Conservation (phyloP, 2,329 filamentous ascomycete genomes). For the Uncinocarpus reesii region DNA sequence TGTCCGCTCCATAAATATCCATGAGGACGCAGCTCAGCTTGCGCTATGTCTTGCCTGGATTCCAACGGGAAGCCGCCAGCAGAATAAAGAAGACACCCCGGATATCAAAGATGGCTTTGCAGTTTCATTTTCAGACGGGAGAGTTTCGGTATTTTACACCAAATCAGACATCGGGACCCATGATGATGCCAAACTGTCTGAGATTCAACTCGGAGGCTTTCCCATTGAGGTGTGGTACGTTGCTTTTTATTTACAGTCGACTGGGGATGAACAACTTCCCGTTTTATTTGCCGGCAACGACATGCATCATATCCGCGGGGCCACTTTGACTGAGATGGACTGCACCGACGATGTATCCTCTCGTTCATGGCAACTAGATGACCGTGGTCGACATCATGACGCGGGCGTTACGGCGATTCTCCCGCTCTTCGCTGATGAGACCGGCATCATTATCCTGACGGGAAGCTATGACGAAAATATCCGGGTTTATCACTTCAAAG, state of each 20-base stretch:
- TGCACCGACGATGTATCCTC: conserved; percentile 11
- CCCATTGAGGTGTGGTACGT: conserved; percentile 35
- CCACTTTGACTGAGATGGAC: conserved; percentile 17
- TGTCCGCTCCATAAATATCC: conserved; percentile 39
- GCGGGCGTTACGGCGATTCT: conserved; percentile 83
- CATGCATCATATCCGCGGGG: conserved; percentile 29
- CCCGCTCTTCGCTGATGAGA: conserved; percentile 47
- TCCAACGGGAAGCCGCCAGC: conserved; percentile 31
- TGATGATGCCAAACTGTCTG: conserved; percentile 47
- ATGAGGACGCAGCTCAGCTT: conserved; percentile 48
- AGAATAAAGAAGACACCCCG: conserved; percentile 19
- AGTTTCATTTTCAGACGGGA: conserved; percentile 60
- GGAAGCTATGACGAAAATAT: conserved; percentile 87
- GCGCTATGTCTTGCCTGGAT: conserved; percentile 68
- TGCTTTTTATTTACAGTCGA: conserved; percentile 16
- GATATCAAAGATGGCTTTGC: conserved; percentile 45
- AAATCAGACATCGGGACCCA: conserved; percentile 31
- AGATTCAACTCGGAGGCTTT: conserved; percentile 56
- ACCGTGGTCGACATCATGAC: conserved; percentile 52
- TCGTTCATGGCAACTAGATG: conserved; percentile 25
- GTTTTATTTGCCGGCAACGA: conserved; percentile 34
- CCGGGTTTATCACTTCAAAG: conserved; percentile 45
- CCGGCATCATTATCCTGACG: conserved; percentile 57
- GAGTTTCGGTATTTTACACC: conserved; percentile 46
- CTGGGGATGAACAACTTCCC: conserved; percentile 11